Evolutionary conservation across 768 basidiomycete genomes (phyloP), one percentile per base, ranked within the genome.

Genomic region (Obba rivulosa): DNA sequence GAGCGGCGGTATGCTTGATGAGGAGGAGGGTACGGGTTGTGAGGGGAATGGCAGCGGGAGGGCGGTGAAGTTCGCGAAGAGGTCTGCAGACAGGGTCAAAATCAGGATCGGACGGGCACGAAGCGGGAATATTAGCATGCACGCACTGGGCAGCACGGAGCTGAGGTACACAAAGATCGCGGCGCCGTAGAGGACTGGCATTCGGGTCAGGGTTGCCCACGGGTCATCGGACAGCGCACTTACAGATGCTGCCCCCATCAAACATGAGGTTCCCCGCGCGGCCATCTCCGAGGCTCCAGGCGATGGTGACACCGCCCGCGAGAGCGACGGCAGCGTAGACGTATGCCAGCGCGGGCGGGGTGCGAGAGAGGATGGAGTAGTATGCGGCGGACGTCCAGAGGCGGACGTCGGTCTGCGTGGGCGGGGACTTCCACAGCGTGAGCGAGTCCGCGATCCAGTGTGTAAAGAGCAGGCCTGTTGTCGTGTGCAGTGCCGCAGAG

Each of bases 401-500:
- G 55, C 86, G 80, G 53, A 82, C 81, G 57, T 92, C 88, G n/a
- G 86, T 91, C 57, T 68, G 57, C 25, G 55, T 52, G 31, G 84
- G 76, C 37, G 90, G 88, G 11, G 86, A 80, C 69, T 87, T 90
- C 90, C 90, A 92, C 35, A 92, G 74, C 28, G 90, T 92, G 44
- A 90, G 70, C 1, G 88, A 91, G 72, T 92, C 90, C n/a, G 90
- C 90, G 53, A 89, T 91, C 90, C 90, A 92, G 62, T 92, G 85
- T 31, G 88, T 91, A 63, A 90, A 90, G 4, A 92, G 73, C 40
- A 85, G 71, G 43, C 90, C 89, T 91, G 63, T 13, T 16, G 14
- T 36, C 9, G 17, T 8, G 17, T 13, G 24, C 37, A 22, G 18
- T 40, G 46, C 22, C 45, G 54, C 13, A 31, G 18, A 34, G 9